A percentile compares a stretch with the other conserved stretches of the same genome.
phyloP scores from a whole-genome alignment of 208 protist species.

The Trichomonas vaginalis region DNA sequence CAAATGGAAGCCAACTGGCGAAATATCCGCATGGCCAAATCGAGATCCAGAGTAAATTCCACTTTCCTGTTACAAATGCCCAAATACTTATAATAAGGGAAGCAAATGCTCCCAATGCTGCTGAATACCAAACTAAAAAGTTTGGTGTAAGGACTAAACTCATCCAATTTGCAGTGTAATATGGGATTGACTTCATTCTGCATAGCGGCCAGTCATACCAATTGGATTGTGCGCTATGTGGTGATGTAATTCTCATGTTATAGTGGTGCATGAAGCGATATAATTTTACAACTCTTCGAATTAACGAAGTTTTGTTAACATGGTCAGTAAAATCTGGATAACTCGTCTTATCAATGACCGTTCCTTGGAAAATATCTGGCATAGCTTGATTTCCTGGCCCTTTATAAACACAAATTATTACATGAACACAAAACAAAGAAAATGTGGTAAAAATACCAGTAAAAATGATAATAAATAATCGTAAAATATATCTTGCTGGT shows the following conservation, averaged over 20 bases:
- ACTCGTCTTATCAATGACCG: background rate
- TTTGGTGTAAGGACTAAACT: background rate
- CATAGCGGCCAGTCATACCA: background rate
- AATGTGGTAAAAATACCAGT: background rate
- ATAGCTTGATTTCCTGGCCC: background rate
- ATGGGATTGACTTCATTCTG: background rate
- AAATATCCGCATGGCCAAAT: background rate
- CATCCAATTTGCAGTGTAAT: background rate
- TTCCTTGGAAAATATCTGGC: background rate
- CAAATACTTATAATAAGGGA: background rate
- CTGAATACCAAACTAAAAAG: background rate
- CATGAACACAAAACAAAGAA: background rate
- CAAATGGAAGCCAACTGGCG: background rate
- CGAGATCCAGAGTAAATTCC: background rate
- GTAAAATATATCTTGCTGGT: background rate
- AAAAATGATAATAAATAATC: background rate
- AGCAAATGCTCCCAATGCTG: background rate
- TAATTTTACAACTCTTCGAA: background rate
- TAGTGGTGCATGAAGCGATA: background rate
- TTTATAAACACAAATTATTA: background rate
- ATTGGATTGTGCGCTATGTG: background rate
- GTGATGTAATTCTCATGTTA: background rate
- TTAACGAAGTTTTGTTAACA: background rate
- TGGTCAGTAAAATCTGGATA: background rate
- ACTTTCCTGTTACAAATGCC: background rate